These are phyloP conservation scores for Blastomyces gilchristii DNA, from an alignment of 2,329 filamentous ascomycete species.

Conservation along the genomic window DNA sequence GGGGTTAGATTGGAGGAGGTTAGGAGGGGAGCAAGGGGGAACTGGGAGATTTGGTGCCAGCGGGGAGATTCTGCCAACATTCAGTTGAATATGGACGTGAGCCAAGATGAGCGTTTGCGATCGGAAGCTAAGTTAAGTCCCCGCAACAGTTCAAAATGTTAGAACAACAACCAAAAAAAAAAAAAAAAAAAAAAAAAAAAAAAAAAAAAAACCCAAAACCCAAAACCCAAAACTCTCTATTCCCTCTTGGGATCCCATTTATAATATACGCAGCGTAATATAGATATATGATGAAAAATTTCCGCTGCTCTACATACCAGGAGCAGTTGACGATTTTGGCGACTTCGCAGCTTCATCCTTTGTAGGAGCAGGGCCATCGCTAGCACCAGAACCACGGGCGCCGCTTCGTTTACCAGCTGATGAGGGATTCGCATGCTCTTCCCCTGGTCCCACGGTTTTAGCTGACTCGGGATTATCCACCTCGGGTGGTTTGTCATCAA, in stretches of 20 bases:
- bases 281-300: background rate
- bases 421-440: background rate
- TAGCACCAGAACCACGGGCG: background rate
- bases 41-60: background rate
- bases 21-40: background rate
- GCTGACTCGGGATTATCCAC: background rate
- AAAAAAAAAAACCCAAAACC: no score
- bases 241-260: background rate
- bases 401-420: background rate
- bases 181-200: no score
- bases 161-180: background rate
- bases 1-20: background rate
- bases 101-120: slow-evolving; percentile 17
- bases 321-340: slow-evolving; percentile 6
- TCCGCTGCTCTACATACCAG: slow-evolving; percentile 14
- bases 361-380: background rate
- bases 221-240: background rate
- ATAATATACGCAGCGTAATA: background rate
- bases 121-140: slow-evolving; percentile 12
- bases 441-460: background rate
- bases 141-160: background rate
- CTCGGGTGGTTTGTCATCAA: background rate
- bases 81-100: slow-evolving; percentile 13
- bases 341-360: background rate
- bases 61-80: slow-evolving; percentile 18